Evolutionary conservation across 2,329 filamentous ascomycete genomes (phyloP).

Genomic region (Simplicillium aogashimaense): DNA sequence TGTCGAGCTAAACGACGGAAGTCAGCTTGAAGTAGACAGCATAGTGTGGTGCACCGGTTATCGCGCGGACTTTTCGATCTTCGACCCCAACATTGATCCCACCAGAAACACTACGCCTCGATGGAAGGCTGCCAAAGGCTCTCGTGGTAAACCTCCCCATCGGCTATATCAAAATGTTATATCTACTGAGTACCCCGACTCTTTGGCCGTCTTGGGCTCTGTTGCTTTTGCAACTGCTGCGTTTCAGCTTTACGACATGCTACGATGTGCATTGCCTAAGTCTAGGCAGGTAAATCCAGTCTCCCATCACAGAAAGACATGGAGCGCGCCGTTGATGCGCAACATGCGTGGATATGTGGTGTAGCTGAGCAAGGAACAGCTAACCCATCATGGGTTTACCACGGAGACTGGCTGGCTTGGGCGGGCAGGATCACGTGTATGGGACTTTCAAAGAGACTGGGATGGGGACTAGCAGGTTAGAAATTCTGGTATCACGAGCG

Average conservation of each 20-base stretch:
- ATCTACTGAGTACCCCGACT: slow-evolving; percentile 29
- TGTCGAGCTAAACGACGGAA: slow-evolving; percentile 19
- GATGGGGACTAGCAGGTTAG: slow-evolving; percentile 29
- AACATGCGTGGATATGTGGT: slow-evolving; percentile 21
- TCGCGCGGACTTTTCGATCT: slow-evolving; percentile 16
- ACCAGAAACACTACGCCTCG: slow-evolving; percentile 12
- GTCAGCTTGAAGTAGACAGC: slow-evolving; percentile 15
- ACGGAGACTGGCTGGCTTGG: slow-evolving; percentile 26
- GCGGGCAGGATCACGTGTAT: slow-evolving; percentile 31
- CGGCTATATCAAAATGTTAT: slow-evolving; percentile 34
- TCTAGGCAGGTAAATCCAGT: slow-evolving; percentile 26
- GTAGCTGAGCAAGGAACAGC: slow-evolving; percentile 16
- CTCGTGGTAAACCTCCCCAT: slow-evolving; percentile 18
- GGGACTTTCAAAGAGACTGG: slow-evolving; percentile 26
- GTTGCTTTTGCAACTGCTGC: slow-evolving; percentile 22
- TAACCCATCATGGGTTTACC: slow-evolving; percentile 16
- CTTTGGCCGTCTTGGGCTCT: slow-evolving; percentile 31
- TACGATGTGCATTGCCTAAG: slow-evolving; percentile 30
- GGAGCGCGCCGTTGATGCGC: slow-evolving; percentile 19
- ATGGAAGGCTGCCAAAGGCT: slow-evolving; percentile 15
- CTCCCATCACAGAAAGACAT: slow-evolving; percentile 27
- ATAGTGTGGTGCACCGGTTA: slow-evolving; percentile 26
- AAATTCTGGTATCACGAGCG: slow-evolving; percentile 28
- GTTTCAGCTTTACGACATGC: slow-evolving; percentile 27
- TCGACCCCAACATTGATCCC: slow-evolving; percentile 16